Evolutionary conservation across 305 asterid genomes (phyloP).

Genomic region (Fraxinus albicans): DNA sequence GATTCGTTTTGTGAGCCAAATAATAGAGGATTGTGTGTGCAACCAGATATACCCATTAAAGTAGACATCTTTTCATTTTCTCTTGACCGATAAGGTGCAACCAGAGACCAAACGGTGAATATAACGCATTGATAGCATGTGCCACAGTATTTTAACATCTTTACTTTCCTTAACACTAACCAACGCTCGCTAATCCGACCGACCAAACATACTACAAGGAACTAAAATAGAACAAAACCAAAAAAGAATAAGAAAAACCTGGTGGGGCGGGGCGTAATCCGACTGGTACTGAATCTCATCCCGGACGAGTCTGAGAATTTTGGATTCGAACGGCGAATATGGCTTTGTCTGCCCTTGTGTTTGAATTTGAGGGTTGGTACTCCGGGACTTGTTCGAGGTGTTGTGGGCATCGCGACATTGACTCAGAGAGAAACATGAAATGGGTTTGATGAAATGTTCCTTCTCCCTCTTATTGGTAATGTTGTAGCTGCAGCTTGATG

Average conservation of each 20-base stretch:
- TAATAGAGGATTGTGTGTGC: background rate
- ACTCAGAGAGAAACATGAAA: background rate
- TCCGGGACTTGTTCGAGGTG: background rate
- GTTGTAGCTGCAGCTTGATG: background rate
- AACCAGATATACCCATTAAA: background rate
- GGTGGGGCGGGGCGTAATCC: slow-evolving; percentile 26
- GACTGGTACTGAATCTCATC: slow-evolving; percentile 25
- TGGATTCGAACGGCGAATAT: slow-evolving; percentile 17
- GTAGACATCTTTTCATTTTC: background rate
- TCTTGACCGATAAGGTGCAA: background rate
- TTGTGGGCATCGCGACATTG: background rate
- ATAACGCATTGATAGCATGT: background rate
- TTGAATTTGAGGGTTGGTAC: background rate
- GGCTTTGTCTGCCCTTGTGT: background rate
- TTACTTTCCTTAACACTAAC: background rate
- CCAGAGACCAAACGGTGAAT: background rate
- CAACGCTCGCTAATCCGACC: background rate
- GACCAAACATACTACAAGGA: background rate
- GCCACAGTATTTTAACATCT: background rate
- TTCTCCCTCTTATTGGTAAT: background rate
- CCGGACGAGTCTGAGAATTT: slow-evolving; percentile 24
- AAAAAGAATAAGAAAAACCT: slow-evolving; percentile 1
- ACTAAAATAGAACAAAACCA: background rate
- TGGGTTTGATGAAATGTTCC: background rate
- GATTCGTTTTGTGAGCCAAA: background rate